These are phyloP conservation scores for Saprolegnia parasitica DNA, from an alignment of 352 stramenopile genomes.

Conservation along the genomic window DNA sequence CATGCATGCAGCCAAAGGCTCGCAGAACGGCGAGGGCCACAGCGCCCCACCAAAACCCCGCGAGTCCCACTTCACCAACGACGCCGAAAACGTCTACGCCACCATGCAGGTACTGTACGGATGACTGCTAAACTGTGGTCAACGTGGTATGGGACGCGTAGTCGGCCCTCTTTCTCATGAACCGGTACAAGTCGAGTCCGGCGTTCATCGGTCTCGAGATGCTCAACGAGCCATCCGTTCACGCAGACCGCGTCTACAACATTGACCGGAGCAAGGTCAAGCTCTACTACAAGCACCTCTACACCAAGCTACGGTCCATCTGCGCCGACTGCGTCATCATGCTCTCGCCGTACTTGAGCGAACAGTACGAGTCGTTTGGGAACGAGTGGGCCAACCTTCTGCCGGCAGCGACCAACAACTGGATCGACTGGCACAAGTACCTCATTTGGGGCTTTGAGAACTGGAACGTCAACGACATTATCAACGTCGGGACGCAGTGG, in stretches of 20 bases:
- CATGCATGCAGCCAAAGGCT: slow-evolving; percentile 73
- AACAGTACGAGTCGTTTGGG: slow-evolving; percentile 31
- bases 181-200: slow-evolving; percentile 39
- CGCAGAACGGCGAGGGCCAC: slow-evolving; percentile 77
- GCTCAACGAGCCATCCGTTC: slow-evolving; percentile 67
- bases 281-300: slow-evolving; percentile 51
- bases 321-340: slow-evolving; percentile 44
- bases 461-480: slow-evolving; percentile 46
- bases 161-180: slow-evolving; percentile 45
- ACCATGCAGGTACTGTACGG: slow-evolving; percentile 43
- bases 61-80: slow-evolving; percentile 3
- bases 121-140: too few species aligned
- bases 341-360: background rate
- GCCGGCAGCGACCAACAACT: slow-evolving; percentile 39
- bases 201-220: slow-evolving; percentile 68
- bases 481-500: background rate
- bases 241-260: slow-evolving; percentile 16
- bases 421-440: slow-evolving; percentile 52
- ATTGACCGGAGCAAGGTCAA: slow-evolving; percentile 28
- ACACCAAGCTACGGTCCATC: slow-evolving; percentile 45
- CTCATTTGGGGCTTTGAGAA: slow-evolving; percentile 61
- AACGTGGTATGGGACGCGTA: too few species aligned
- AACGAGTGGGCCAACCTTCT: slow-evolving; percentile 44
- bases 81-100: slow-evolving; percentile 34
- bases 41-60: slow-evolving; percentile 40